Base-by-base conservation (phyloP, 1,139 yeast species). In the Zhuliangozyma blackwelliae region DNA sequence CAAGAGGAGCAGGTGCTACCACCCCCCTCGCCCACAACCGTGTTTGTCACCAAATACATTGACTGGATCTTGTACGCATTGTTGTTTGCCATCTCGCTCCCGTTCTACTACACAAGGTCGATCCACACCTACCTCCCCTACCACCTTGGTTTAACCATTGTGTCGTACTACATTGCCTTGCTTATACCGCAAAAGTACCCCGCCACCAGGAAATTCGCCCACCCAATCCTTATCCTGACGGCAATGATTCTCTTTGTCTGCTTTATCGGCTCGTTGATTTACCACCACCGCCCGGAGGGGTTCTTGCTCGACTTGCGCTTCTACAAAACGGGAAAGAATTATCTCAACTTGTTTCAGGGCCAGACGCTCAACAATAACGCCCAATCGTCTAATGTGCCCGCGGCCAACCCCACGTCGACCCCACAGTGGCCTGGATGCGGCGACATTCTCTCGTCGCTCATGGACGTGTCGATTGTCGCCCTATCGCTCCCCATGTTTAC, bases 341-440 rank as follows among this genome's bases (percentile, higher is more conserved):
- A 85, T 50, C 55, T 81, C 31, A 63, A 72, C 37, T 61, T 85
- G 16, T 83, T 84, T 56, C 70, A 71, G 45, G 54, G 60, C 13
- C 44, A 59, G 37, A 51, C 54, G 3, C 38, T 65, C 44, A 47
- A 61, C 36, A 52, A 65, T 29, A 59, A 56, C 32, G 67, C 68
- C 3, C 50, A 55, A 23, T 45, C 50, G 12, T 35, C 36, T 19
- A 27, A 33, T 3, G 30, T 37, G 5, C 42, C 48, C 5, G 31
- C 33, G 1, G 38, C 49, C 5, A 59, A 63, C 39, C 54, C 48
- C 16, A 66, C 74, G 0, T 54, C 61, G 3, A 62, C 68, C 8
- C 71, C 72, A 1, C 59, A 60, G 29, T 73, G 80, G 75, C 94
- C 95, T 0, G 95, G 95, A 0, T 86, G 92, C 29, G 95, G 95